Evolutionary conservation across 768 basidiomycete species (phyloP), one percentile per base, ranked within the genome.

Genomic region (Xerocomellus dryophilus): DNA sequence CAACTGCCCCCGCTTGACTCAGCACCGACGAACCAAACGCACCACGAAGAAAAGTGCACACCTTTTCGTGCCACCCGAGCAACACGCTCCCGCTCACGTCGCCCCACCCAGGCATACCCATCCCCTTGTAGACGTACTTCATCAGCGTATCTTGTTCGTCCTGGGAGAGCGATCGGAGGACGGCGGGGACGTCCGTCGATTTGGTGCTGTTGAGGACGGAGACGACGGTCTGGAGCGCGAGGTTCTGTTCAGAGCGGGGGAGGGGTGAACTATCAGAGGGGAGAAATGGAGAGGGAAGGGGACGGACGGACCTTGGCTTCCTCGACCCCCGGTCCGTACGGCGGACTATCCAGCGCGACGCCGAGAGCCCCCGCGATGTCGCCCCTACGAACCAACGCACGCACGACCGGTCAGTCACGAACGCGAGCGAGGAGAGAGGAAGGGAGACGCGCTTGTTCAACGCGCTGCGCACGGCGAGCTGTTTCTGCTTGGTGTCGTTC

Each of bases 101-200:
- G 29, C 81, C 78, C 69, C 80, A 77, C 15, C 78, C 84, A 2
- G 78, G 75, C 63, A 79, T 71, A 17, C 77, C 82, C 95, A 97
- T 98, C 15, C 92, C 95, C 75, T 98, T 98, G 82, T 98, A 98
- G 15, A 98, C 76, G 66, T 96, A 98, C 69, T 95, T 96, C 96
- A 97, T 98, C 50, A 98, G 79, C 31, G 86, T 90, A 66, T 97
- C 96, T 65, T 94, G 91, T 41, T 80, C 74, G 47, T 90, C 87
- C 61, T 80, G 80, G 3, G 85, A 80, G 29, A 98, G 78, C 0
- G 78, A 69, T 64, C 85, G 88, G 68, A 97, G 79, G 46, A 89
- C 83, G 23, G 74, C 73, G 3, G 87, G 78, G 58, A 98, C 92
- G 58, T 98, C 95, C 2, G 90, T 80, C 6, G 93, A 76, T 69